Evolutionary conservation across 768 basidiomycete genomes (phyloP).

Genomic region (Cubamyces sp.): DNA sequence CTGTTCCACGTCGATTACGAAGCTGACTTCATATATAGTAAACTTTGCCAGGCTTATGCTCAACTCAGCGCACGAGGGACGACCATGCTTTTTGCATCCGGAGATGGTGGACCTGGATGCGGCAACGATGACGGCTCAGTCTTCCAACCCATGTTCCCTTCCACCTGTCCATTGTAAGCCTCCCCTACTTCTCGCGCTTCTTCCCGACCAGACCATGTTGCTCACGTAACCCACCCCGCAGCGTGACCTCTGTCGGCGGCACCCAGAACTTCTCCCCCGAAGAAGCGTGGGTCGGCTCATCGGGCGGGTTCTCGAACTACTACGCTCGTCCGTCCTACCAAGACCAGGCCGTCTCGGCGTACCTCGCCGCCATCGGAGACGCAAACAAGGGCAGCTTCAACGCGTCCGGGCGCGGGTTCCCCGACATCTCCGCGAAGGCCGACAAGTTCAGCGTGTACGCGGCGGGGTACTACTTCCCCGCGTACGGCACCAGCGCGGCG

Average conservation of each 20-base stretch:
- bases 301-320: constrained; percentile 42
- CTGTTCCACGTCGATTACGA: no score
- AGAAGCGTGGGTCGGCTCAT: constrained; percentile 36
- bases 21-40: constrained; percentile 19
- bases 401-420: constrained; percentile 46
- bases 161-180: constrained; percentile 40
- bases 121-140: constrained; percentile 22
- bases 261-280: constrained; percentile 40
- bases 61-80: constrained; percentile 41
- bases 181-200: background rate
- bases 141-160: constrained; percentile 42
- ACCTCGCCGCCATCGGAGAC: constrained; percentile 38
- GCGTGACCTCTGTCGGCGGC: constrained; percentile 42
- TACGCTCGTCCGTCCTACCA: constrained; percentile 43
- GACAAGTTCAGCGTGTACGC: constrained; percentile 29
- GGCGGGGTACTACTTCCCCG: constrained; percentile 32
- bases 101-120: constrained; percentile 42
- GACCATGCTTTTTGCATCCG: constrained; percentile 42
- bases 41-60: constrained; percentile 38
- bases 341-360: constrained; percentile 39
- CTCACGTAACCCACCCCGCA: background rate
- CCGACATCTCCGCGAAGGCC: constrained; percentile 49
- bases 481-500: constrained; percentile 63
- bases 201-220: background rate
- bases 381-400: constrained; percentile 34